Conservation (phyloP, 805 yeast genomes). For the Metschnikowia peoriensis region DNA sequence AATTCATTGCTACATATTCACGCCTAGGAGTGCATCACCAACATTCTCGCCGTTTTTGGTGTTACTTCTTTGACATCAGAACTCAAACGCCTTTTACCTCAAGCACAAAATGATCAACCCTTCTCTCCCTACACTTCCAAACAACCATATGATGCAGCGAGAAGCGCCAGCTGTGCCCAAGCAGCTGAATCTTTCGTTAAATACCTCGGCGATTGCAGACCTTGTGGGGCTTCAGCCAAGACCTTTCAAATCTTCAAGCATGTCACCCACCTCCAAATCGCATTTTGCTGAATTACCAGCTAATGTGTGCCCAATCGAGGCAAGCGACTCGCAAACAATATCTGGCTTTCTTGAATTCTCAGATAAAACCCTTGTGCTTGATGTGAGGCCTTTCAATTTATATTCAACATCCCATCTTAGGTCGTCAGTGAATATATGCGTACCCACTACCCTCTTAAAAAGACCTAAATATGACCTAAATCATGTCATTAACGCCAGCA, state of each 20-base stretch:
- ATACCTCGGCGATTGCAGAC: background rate
- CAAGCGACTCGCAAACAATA: slow-evolving; percentile 9
- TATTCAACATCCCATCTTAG: slow-evolving; percentile 30
- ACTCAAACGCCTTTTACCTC: background rate
- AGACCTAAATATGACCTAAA: slow-evolving; percentile 33
- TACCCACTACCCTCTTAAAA: slow-evolving; percentile 45
- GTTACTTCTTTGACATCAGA: slow-evolving; percentile 1
- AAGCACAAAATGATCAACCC: slow-evolving; percentile 1
- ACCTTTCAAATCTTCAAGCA: slow-evolving; percentile 1
- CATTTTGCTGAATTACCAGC: slow-evolving; percentile 15
- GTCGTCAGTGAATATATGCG: slow-evolving; percentile 37
- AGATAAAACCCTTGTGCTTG: slow-evolving; percentile 24
- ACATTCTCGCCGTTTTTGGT: background rate
- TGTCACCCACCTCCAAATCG: slow-evolving; percentile 19
- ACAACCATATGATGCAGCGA: slow-evolving; percentile 1
- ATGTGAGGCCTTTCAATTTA: slow-evolving; percentile 39
- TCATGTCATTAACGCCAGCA: slow-evolving; percentile 33
- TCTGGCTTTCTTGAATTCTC: background rate
- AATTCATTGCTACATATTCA: background rate
- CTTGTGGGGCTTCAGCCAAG: slow-evolving; percentile 1
- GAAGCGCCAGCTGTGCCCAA: slow-evolving; percentile 2
- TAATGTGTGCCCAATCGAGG: slow-evolving; percentile 11
- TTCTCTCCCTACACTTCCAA: slow-evolving; percentile 1
- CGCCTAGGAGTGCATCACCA: background rate
- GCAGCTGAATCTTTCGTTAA: slow-evolving; percentile 3